Percentiles rank a stretch among this genome's conserved stretches.
Conservation (phyloP, 352 stramenopile species). For the Phytophthora tubulina region DNA sequence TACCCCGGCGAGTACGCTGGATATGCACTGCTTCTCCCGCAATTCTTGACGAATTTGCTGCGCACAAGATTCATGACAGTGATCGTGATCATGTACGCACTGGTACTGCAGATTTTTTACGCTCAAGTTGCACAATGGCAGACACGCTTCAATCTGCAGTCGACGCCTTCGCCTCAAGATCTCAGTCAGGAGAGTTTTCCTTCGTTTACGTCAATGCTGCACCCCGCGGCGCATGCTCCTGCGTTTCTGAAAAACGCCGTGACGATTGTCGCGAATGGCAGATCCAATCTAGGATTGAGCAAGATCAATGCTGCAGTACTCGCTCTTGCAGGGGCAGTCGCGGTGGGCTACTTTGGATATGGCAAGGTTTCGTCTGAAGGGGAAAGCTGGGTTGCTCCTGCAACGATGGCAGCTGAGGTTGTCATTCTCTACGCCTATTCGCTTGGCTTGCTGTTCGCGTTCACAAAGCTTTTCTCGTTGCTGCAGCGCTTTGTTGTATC, state of each 20-base stretch:
- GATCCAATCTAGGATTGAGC: slow-evolving; percentile 15
- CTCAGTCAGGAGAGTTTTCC: slow-evolving; percentile 52
- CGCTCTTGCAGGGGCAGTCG: slow-evolving; percentile 16
- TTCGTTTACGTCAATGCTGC: slow-evolving; percentile 69
- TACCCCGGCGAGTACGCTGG: slow-evolving; percentile 53
- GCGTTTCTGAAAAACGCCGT: slow-evolving; percentile 39
- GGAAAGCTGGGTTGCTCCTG: slow-evolving; percentile 5
- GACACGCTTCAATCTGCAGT: slow-evolving; percentile 61
- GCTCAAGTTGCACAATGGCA: slow-evolving; percentile 79
- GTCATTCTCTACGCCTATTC: slow-evolving; percentile 61
- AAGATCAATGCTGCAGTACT: slow-evolving; percentile 25
- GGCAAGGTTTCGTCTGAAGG: slow-evolving; percentile 14
- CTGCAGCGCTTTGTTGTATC: slow-evolving; percentile 53
- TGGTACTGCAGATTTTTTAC: slow-evolving; percentile 73
- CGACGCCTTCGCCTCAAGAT: slow-evolving; percentile 31
- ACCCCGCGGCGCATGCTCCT: slow-evolving; percentile 59
- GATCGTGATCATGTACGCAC: slow-evolving; percentile 70
- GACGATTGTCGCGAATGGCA: background rate
- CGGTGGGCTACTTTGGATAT: slow-evolving; percentile 31
- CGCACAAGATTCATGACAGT: slow-evolving; percentile 55
- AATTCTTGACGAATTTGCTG: slow-evolving; percentile 60
- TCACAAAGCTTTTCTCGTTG: slow-evolving; percentile 49
- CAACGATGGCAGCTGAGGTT: slow-evolving; percentile 37
- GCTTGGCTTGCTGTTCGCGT: slow-evolving; percentile 62
- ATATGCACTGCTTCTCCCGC: slow-evolving; percentile 59